phyloP scores from a whole-genome alignment of 805 yeast genomes.

The Kodamaea jinghongensis region DNA sequence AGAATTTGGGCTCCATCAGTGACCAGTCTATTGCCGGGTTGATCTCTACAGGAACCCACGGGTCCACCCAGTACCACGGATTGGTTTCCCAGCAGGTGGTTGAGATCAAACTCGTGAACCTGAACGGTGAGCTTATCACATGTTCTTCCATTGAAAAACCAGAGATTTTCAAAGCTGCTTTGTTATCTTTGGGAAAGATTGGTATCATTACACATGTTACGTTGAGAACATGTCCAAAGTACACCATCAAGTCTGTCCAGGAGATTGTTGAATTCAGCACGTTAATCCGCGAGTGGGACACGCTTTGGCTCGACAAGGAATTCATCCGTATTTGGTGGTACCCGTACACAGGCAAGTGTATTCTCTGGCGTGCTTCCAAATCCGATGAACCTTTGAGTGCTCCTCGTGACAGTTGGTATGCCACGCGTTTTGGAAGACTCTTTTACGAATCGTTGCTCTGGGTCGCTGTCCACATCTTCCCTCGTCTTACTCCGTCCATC shows the following conservation, averaged over 20 bases:
- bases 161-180: conserved; percentile 74
- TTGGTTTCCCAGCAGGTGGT: conserved; percentile 86
- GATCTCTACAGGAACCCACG: conserved; percentile 95
- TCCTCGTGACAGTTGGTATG: conserved; percentile 82
- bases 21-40: conserved; percentile 96
- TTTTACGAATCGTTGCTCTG: conserved; percentile 79
- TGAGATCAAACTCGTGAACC: conserved; percentile 67
- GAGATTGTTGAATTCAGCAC: conserved; percentile 79
- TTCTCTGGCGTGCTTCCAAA: conserved; percentile 86
- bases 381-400: conserved; percentile 60
- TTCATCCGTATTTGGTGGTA: conserved; percentile 97
- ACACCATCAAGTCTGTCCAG: conserved; percentile 75
- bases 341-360: conserved; percentile 84
- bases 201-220: conserved; percentile 89
- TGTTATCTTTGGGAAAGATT: conserved; percentile 84
- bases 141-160: conserved; percentile 65
- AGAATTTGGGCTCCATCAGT: conserved; percentile 88
- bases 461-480: conserved; percentile 70
- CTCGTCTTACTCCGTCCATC: conserved; percentile 77
- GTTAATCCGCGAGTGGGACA: conserved; percentile 68
- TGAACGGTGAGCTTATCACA: conserved; percentile 66
- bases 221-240: conserved; percentile 77
- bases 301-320: conserved; percentile 85
- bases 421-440: conserved; percentile 71
- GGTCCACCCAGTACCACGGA: conserved; percentile 92